Evolutionary conservation across 1,284 basidiomycete species (phyloP), one percentile per base, ranked within the genome.

Genomic region (Rugosomyces carneus): DNA sequence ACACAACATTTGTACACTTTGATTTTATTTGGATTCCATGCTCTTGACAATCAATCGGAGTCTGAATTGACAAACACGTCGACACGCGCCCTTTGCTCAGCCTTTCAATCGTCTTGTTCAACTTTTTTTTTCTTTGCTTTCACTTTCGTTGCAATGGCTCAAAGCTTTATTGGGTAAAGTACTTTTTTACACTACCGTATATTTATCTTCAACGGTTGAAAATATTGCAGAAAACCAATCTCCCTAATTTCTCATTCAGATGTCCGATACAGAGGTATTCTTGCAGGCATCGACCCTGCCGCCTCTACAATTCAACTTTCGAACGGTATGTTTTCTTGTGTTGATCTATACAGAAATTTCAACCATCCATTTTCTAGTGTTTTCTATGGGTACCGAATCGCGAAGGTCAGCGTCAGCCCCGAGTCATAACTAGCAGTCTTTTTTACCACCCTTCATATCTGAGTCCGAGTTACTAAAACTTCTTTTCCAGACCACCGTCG

Each of bases 201-300:
- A n/a, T n/a, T n/a, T n/a, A n/a, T n/a, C n/a, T n/a, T n/a, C n/a
- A n/a, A n/a, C n/a, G n/a, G n/a, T n/a, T n/a, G n/a, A n/a, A n/a
- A n/a, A n/a, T n/a, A n/a, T 31, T 39, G n/a, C 64, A 88, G 86
- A 63, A 89, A 89, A 73, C 77, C 84, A n/a, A 93, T 93, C 55
- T 89, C 87, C 54, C 81, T 93, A 61, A 86, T 90, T 61, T 92
- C 90, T 50, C 87, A 89, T 62, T 91, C 89, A 46, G 89, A 92
- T 76, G 88, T 93, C 55, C 84, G 90, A 46, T 93, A 93, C 69
- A 79, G 88, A 53, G 89, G 89, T 51, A 89, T 89, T 50, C 73
- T 93, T 37, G 85, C 86, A 44, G 85, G 86, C 24, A 91, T 93
- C 60, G 87, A 93, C 67, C 84, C 87, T 26, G 76, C 70, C 46